Percentiles rank a stretch among this genome's conserved stretches.
These are phyloP conservation scores for Fusarium protoensiforme DNA, from an alignment of 2,329 filamentous ascomycete genomes.

Conservation along the genomic window DNA sequence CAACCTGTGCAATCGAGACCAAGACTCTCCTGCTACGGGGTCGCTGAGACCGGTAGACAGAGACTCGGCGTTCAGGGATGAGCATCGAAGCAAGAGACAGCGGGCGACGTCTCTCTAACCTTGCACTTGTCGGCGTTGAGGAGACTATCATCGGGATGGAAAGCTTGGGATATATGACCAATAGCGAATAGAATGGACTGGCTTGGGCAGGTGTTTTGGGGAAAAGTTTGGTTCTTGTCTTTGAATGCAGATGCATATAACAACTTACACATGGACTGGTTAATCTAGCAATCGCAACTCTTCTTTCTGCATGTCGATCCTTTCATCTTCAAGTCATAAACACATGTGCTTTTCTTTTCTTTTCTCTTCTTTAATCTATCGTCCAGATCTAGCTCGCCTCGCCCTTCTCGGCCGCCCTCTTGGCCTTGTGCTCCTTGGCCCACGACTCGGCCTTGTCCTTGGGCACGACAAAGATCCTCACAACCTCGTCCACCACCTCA, in stretches of 20 bases:
- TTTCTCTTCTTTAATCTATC: neutral
- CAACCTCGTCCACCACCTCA: conserved; percentile 87
- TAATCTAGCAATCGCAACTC: conserved; percentile 14
- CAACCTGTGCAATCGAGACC: conserved; percentile 28
- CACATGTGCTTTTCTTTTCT: conserved; percentile 15
- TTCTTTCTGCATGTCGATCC: conserved; percentile 6
- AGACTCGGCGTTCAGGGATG: neutral
- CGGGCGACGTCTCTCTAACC: conserved; percentile 30
- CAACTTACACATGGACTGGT: neutral
- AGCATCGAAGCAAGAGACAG: conserved; percentile 38
- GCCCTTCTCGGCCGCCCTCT: conserved; percentile 66
- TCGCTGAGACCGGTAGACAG: neutral
- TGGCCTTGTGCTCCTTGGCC: conserved; percentile 85
- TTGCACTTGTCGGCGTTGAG: neutral
- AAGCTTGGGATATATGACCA: conserved; percentile 22
- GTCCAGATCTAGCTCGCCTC: conserved; percentile 21
- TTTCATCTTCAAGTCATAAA: conserved; percentile 16
- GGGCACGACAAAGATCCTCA: conserved; percentile 86
- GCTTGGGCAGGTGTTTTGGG: conserved; percentile 13
- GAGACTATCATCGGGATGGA: neutral
- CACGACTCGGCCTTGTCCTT: conserved; percentile 76
- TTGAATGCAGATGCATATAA: conserved; percentile 9
- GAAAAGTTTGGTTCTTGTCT: conserved; percentile 1
- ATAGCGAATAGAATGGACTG: conserved; percentile 34
- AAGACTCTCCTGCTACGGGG: neutral